Evolutionary conservation across 139 green algal genomes (phyloP).

Genomic region (Coelastrella sp.): DNA sequence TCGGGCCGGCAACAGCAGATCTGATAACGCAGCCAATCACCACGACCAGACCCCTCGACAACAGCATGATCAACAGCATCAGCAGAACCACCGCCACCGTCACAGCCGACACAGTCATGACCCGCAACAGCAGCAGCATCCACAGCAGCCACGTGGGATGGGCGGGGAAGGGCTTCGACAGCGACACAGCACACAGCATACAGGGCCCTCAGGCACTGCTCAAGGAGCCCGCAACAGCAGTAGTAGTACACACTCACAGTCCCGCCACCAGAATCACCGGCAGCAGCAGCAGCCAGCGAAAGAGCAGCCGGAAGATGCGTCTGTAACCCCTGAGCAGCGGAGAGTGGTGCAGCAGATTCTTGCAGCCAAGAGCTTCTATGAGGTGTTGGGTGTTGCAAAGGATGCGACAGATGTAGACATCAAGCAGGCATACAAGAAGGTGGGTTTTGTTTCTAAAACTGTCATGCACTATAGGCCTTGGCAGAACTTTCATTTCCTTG

Average conservation of each 20-base stretch:
- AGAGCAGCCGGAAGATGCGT: constrained; percentile 18
- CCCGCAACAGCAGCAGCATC: constrained; percentile 24
- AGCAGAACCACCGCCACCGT: not conserved
- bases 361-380: constrained; percentile 62
- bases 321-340: constrained; percentile 62
- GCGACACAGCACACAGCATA: not conserved
- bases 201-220: not conserved
- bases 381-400: constrained; percentile 58
- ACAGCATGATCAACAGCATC: not conserved
- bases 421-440: constrained; percentile 77
- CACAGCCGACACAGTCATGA: not conserved
- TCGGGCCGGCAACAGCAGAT: constrained; percentile 8
- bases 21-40: too few species aligned
- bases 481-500: not conserved
- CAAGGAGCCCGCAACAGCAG: not conserved
- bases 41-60: not conserved
- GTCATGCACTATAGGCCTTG: not conserved
- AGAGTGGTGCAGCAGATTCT: constrained; percentile 60
- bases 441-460: too few species aligned
- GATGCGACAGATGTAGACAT: constrained; percentile 68
- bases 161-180: constrained; percentile 36
- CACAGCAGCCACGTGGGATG: constrained; percentile 14
- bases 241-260: not conserved
- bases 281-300: constrained; percentile 3
- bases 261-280: not conserved